Base-by-base conservation (phyloP, 1,139 yeast species). In the Magnusiomyces suaveolens region DNA sequence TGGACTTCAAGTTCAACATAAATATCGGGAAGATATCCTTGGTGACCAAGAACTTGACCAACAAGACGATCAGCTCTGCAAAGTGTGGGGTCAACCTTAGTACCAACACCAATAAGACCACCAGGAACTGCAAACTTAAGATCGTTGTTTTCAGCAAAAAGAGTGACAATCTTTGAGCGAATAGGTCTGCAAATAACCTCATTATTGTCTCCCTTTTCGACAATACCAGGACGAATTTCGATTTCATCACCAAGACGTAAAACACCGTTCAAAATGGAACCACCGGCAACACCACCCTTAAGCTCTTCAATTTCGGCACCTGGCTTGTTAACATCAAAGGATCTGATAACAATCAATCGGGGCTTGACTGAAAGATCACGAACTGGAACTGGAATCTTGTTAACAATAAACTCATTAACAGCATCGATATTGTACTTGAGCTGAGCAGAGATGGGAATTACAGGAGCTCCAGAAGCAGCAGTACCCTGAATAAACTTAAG, bases 271-370 rank as follows among this genome's bases (percentile, higher is more conserved):
- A 92, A 79, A 66, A 94, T 92, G 55, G 97, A 88, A 64, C 99
- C 99, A 77, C 99, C 99, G 51, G 99, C 99, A 69, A 94, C 98
- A 81, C 99, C 99, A 67, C 99, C 99, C 76, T 90, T 90, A 70
- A 94, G 80, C 66, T 92, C 98, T 63, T 87, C 95, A 64, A 94
- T 87, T 72, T 90, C 97, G 47, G 97, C 84, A 76, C 99, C 99
- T 58, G 99, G 99, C 74, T 88, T 89, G 77, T 94, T 94, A 61
- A 94, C 98, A 73, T 94, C 99, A 70, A 94, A 94, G 43, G 98
- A 92, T 77, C 99, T 86, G 67, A 94, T 94, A 59, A 94, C 98
- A 70, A 94, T 94, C 67, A 94, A 82, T 69, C 95, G 83, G 65
- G 98, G 98, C 59, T 90, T 82, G 46, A 96, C 95, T 61, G 83